Evolutionary conservation across 176 grass and related monocot genomes (phyloP), one percentile per base, ranked within the genome.

Genomic region (Aechmea fasciata): DNA sequence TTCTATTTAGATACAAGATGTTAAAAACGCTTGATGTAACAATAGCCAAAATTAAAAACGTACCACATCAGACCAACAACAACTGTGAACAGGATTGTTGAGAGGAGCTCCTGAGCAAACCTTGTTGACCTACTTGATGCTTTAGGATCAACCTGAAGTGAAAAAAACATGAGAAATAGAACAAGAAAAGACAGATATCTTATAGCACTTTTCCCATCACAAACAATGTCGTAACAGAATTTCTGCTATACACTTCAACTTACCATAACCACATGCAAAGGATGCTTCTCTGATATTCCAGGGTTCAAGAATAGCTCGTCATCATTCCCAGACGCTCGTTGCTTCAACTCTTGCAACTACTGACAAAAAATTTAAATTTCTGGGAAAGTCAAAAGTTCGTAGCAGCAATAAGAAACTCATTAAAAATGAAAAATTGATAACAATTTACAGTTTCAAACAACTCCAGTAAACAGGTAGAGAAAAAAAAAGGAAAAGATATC

Each of bases 341-440:
- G 89, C 73, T 99, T 99, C 80, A 99, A 69, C 77, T 99, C 95
- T 99, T 99, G 90, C 78, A 99, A 70, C 95, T 99, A 99, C 84
- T 94, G 82, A 88, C 87, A 69, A 80, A 82, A 80, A 92, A 80
- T 65, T 49, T 81, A 54, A 63, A 90, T 73, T 72, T 67, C 48
- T 72, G 41, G 9, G 15, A 76, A 52, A 80, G 59, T 82, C 72
- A 53, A 68, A 80, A 52, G 49, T 75, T 22, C 48, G 62, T 50
- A 29, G 67, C 33, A 7, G 33, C 5, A 41, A 41, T 41, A 61
- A 11, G 26, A 51, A 64, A 62, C 28, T 29, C 11, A 71, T 24
- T 33, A 19, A 49, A 52, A 25, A 57, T 54, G 64, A 47, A 23
- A 55, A 63, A 49, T 8, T 76, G 63, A 54, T 65, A 63, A 76